Evolutionary conservation across 495 filamentous ascomycete genomes (phyloP).

Genomic region (Staphylotrichum longicolle): DNA sequence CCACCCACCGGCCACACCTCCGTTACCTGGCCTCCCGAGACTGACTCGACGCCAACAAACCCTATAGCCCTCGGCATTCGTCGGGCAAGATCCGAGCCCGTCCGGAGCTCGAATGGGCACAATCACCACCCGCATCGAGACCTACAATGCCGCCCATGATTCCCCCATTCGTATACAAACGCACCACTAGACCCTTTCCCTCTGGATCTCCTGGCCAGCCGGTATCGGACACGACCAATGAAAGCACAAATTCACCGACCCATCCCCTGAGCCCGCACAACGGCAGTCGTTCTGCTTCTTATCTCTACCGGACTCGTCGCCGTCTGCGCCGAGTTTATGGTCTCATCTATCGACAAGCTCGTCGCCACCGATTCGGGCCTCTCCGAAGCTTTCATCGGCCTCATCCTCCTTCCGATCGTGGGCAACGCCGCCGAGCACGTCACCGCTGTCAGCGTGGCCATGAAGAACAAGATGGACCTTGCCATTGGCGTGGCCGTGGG

Average conservation of each 20-base stretch:
- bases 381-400: constrained; percentile 73
- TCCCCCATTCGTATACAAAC: neutral
- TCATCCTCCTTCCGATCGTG: constrained; percentile 85
- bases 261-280: too few species aligned
- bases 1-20: too few species aligned
- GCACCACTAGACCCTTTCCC: constrained; percentile 73
- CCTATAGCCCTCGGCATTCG: neutral
- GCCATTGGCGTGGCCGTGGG: constrained; percentile 89
- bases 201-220: constrained; percentile 26
- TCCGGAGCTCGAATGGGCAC: neutral
- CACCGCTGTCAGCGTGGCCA: constrained; percentile 81
- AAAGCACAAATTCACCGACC: too few species aligned
- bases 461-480: constrained; percentile 96
- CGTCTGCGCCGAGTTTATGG: constrained; percentile 79
- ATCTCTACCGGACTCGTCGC: constrained; percentile 74
- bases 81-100: neutral
- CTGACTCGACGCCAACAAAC: neutral
- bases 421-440: constrained; percentile 93
- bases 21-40: neutral
- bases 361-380: constrained; percentile 55
- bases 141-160: neutral
- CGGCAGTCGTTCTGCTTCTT: constrained; percentile 66
- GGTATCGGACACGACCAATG: too few species aligned
- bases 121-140: neutral
- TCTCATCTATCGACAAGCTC: constrained; percentile 69